Evolutionary conservation across 192 early-diverging fungal species (phyloP), one percentile per base, ranked within the genome.

Genomic region (Coemansia erecta): DNA sequence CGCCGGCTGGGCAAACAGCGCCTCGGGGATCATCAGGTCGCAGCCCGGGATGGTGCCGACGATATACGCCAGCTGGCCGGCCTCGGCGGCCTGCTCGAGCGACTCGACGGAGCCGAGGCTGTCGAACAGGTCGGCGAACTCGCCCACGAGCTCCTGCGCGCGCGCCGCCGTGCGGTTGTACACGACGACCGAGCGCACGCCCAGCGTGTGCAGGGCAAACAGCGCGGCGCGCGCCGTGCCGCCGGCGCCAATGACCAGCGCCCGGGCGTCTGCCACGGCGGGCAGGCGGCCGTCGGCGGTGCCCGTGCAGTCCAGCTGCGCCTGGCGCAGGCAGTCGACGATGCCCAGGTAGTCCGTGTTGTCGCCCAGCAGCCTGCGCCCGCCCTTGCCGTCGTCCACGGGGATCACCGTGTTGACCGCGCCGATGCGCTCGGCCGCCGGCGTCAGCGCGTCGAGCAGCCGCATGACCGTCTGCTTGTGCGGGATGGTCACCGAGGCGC

Each of bases 321-420:
- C 64, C 14, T 70, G 77, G 50, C 81, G 68, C 33, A 95, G 80
- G 48, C 82, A 83, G 24, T 75, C 75, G 42, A 78, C 78, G 49
- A 99, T 97, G 31, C 97, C 97, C 17, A 95, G 57, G 82, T 90
- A 98, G 65, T 99, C 97, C 14, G 97, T 99, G 73, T 99, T 99
- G 59, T 96, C 94, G 17, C 97, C 97, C 24, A 86, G 46, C 3
- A 96, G 69, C 40, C 60, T 43, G 12, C 73, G 66, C 15, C 73
- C 63, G 40, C 60, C 54, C 10, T 66, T 68, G 21, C 33, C 40
- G 13, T 40, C 31, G 2, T 14, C n/a, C 9, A 60, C 45, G 10
- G 68, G 63, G 46, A 85, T 73, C 15, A 99, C 65, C 0, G 97
- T 98, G 68, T 99, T 99, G 52, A 97, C 90, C 0, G 95, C 94